phyloP scores from a whole-genome alignment of 768 basidiomycete genomes.

The Boletellus ananas region DNA sequence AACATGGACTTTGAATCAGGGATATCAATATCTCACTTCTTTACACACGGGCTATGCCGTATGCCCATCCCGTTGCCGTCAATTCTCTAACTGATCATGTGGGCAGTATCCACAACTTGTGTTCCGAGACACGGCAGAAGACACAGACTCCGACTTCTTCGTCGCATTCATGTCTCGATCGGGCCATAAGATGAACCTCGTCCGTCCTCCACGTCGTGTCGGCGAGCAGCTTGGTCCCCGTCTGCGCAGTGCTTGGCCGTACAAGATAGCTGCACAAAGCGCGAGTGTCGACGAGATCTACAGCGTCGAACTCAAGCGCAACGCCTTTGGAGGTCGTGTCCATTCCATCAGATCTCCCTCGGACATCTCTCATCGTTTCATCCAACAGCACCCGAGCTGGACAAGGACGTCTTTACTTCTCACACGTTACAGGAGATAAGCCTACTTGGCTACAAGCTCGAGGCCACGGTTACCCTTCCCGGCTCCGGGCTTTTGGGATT shows the following conservation, averaged over 20 bases:
- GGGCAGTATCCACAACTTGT: constrained; percentile 59
- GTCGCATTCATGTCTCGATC: constrained; percentile 59
- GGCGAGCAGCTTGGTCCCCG: constrained; percentile 36
- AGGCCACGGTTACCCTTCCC: constrained; percentile 63
- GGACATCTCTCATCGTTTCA: constrained; percentile 2
- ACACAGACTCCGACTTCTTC: constrained; percentile 56
- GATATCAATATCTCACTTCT: constrained; percentile 66
- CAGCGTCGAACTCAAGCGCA: constrained; percentile 52
- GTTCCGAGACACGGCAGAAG: constrained; percentile 52
- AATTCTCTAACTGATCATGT: constrained; percentile 7
- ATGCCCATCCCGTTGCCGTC: constrained; percentile 13
- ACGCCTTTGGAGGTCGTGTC: constrained; percentile 32
- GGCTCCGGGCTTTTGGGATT: constrained; percentile 36
- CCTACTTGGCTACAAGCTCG: constrained; percentile 55
- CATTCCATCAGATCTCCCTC: neutral
- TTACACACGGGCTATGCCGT: constrained; percentile 56
- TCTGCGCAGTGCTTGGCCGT: constrained; percentile 41
- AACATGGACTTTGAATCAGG: constrained; percentile 39
- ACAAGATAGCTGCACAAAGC: constrained; percentile 38
- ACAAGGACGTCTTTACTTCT: constrained; percentile 55
- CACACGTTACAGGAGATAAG: constrained; percentile 59
- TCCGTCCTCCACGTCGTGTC: constrained; percentile 39
- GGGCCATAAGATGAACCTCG: constrained; percentile 50
- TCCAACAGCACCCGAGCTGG: constrained; percentile 38
- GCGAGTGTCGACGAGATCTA: constrained; percentile 49